Evolutionary conservation across 1,284 basidiomycete species (phyloP).

Genomic region (Moesziomyces sp.): DNA sequence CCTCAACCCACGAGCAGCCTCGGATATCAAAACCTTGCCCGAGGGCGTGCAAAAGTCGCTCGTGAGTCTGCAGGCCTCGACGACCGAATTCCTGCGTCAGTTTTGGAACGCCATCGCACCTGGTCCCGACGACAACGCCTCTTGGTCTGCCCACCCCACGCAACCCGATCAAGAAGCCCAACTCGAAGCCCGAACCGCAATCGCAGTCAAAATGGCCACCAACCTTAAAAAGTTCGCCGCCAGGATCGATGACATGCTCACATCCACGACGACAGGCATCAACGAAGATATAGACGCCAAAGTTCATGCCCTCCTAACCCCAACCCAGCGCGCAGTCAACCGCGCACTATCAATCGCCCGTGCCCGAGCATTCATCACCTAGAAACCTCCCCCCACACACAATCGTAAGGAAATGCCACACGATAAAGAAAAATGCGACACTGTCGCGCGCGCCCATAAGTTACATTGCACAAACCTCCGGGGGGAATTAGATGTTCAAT

Average conservation of each 20-base stretch:
- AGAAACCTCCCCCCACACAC: background rate
- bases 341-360: conserved; percentile 16
- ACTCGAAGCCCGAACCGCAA: background rate
- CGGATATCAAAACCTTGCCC: conserved; percentile 75
- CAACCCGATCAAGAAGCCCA: background rate
- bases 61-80: conserved; percentile 87
- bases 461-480: too few relatives aligned
- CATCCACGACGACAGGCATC: conserved; percentile 4
- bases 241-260: conserved; percentile 12
- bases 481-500: too few relatives aligned
- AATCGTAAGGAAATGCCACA: background rate
- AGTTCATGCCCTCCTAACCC: conserved; percentile 9
- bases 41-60: conserved; percentile 81
- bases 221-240: conserved; percentile 15
- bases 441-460: too few relatives aligned
- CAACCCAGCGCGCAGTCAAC: conserved; percentile 20
- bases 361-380: conserved; percentile 6
- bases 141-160: too few relatives aligned
- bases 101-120: conserved; percentile 93
- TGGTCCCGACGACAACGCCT: conserved; percentile 5
- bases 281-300: conserved; percentile 18
- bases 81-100: conserved; percentile 94
- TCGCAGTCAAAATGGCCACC: conserved; percentile 29
- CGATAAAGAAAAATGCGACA: too few relatives aligned
- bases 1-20: conserved; percentile 2